A percentile compares a stretch with the other conserved stretches of the same genome.
Conservation (phyloP, 352 stramenopile genomes). For the Pythium periplocum region DNA sequence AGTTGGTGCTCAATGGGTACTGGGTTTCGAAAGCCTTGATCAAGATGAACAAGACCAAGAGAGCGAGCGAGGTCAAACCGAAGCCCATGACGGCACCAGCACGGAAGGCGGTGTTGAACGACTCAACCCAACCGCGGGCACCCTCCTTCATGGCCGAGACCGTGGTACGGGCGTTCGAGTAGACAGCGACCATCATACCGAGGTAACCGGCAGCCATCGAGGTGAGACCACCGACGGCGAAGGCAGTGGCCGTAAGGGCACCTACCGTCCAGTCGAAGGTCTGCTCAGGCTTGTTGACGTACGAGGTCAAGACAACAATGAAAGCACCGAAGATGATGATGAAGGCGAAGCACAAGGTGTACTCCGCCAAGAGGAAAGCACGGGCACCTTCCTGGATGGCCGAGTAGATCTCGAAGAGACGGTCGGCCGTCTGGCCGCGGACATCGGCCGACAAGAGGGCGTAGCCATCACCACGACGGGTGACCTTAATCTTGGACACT, state of each 20-base stretch:
- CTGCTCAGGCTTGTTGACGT: slow-evolving; percentile 80
- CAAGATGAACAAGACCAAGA: slow-evolving; percentile 97
- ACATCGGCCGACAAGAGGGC: slow-evolving; percentile 66
- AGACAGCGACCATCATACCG: slow-evolving; percentile 99
- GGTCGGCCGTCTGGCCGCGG: slow-evolving; percentile 78
- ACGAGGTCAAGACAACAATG: slow-evolving; percentile 91
- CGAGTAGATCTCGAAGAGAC: slow-evolving; percentile 91
- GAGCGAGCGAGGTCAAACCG: slow-evolving; percentile 93
- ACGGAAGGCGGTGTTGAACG: slow-evolving; percentile 98
- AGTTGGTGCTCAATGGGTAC: slow-evolving; percentile 80
- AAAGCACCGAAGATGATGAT: slow-evolving; percentile 86
- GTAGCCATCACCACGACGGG: slow-evolving; percentile 78
- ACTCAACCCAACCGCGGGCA: slow-evolving; percentile 90
- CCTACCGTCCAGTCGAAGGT: slow-evolving; percentile 88
- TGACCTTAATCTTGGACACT: slow-evolving; percentile 87
- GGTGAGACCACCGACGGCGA: slow-evolving; percentile 97
- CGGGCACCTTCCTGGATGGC: slow-evolving; percentile 98
- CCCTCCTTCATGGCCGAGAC: slow-evolving; percentile 94
- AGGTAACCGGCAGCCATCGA: slow-evolving; percentile 98
- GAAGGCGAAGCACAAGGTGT: slow-evolving; percentile 97
- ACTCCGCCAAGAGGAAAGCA: slow-evolving; percentile 97
- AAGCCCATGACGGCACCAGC: slow-evolving; percentile 99
- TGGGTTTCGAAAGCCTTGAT: slow-evolving; percentile 93
- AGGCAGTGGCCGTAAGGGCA: slow-evolving; percentile 93
- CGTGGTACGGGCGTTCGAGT: slow-evolving; percentile 98